Evolutionary conservation across 2,329 filamentous ascomycete genomes (phyloP).

Genomic region (Stagonosporopsis rhizophila): DNA sequence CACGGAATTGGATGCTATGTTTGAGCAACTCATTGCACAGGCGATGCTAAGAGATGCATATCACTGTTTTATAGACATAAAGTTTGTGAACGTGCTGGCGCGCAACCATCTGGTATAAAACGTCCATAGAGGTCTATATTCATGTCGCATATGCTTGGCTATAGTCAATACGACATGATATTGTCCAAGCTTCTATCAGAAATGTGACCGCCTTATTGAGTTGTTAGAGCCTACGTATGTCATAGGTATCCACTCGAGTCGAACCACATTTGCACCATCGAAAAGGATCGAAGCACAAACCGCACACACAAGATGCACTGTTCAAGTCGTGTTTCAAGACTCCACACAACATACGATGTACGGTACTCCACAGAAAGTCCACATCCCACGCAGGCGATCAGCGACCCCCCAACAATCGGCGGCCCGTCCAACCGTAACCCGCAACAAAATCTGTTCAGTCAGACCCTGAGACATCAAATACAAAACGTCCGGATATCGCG

Average conservation of each 20-base stretch:
- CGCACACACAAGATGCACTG: slow-evolving; percentile 1
- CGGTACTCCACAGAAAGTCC: neutral
- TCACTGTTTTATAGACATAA: neutral
- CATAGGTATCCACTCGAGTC: neutral
- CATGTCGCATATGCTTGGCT: neutral
- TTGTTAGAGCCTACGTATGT: neutral
- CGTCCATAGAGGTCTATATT: neutral
- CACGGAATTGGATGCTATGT: slow-evolving; percentile 6
- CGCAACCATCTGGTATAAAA: neutral
- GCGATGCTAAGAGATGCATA: neutral
- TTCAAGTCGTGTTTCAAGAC: slow-evolving; percentile 4
- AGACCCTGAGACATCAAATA: slow-evolving; percentile 5
- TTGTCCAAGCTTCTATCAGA: neutral
- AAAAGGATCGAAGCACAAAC: slow-evolving; percentile 6
- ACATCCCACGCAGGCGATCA: slow-evolving; percentile 1
- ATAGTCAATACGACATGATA: neutral
- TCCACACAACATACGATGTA: slow-evolving; percentile 3
- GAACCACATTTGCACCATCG: slow-evolving; percentile 1
- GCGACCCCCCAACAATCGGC: neutral
- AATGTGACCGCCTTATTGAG: slow-evolving; percentile 3
- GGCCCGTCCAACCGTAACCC: neutral
- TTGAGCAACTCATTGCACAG: neutral
- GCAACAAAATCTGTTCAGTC: neutral
- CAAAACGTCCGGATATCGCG: neutral
- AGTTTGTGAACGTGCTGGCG: neutral